Base-by-base conservation (phyloP, 75 land plant genomes). In the Picea glauca region DNA sequence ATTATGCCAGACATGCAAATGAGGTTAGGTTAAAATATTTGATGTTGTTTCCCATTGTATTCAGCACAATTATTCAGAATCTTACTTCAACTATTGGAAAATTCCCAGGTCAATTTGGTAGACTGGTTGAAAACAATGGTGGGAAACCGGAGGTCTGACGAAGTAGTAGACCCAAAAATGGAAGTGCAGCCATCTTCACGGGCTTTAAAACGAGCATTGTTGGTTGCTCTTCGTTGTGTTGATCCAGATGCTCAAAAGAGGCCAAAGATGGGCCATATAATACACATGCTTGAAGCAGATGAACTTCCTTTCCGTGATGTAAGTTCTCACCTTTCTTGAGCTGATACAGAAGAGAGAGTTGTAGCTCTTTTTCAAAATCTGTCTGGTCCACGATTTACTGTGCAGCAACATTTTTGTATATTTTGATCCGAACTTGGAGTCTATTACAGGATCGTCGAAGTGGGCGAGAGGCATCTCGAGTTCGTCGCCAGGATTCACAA, bases 201-300 rank as follows among this genome's bases (percentile, higher is more conserved):
- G 67, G 88, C 84, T 54, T 74, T 92, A 18, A 92, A 87, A 81
- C 83, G 86, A 64, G 84, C 91, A 20, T 87, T 92, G 77, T 76
- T 92, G 60, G 87, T 89, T 30, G 87, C 93, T 11, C 82, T 92
- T 21, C 80, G 87, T 31, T 92, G 93, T 78, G 86, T 89, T 61
- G 93, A 92, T 81, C 91, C 91, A 57, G 93, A 92, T 79, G 68
- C 93, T 56, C 76, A 80, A 3, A 92, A 89, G 76, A 83, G 93
- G 57, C 93, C 93, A 59, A 85, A 86, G 80, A 92, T 92, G 93
- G 85, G 93, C 75, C 87, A 89, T 58, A 82, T 89, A 65, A 91
- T 89, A 30, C 86, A 84, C 43, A 89, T 89, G 93, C 93, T 92
- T 67, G 93, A 92, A 78, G 81, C 88, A 80, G 91, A 92, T 64